Percentiles rank a stretch among this genome's conserved stretches.
These are phyloP conservation scores for Coniella lustricola DNA, from an alignment of 2,329 filamentous ascomycete genomes.

Conservation along the genomic window DNA sequence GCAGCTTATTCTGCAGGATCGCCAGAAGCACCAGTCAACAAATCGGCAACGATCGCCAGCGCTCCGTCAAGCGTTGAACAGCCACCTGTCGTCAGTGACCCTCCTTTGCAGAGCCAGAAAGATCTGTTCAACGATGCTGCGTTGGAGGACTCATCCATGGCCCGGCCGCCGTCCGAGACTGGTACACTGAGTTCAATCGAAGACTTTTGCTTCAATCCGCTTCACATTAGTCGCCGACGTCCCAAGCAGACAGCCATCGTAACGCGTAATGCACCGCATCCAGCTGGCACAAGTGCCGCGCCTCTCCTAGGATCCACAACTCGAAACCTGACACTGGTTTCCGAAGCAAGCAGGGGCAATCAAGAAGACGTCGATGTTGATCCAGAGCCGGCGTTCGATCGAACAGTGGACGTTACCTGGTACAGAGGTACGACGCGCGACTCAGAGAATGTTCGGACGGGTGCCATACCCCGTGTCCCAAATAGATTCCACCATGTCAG, in stretches of 20 bases:
- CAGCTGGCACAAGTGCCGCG: background rate
- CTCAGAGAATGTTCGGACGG: conserved; percentile 3
- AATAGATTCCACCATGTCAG: conserved; percentile 15
- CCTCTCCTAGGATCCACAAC: background rate
- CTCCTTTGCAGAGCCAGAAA: background rate
- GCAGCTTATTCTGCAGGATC: too few species aligned
- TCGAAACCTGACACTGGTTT: background rate
- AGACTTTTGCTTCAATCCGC: background rate
- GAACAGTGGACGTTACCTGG: conserved; percentile 20
- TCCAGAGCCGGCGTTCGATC: conserved; percentile 21
- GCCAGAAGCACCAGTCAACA: too few species aligned
- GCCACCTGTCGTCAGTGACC: too few species aligned
- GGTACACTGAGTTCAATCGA: background rate
- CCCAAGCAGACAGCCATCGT: background rate
- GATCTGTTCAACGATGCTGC: background rate
- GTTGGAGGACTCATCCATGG: background rate
- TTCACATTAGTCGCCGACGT: conserved; percentile 2
- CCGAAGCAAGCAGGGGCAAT: background rate
- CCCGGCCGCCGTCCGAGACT: background rate
- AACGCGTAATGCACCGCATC: background rate
- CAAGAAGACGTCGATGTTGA: conserved; percentile 14
- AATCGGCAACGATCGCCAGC: too few species aligned
- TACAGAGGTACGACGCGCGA: background rate
- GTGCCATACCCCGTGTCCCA: background rate
- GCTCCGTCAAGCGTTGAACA: too few species aligned